Conservation (phyloP, 257 asterid genomes). For the Ligustrum vulgare region DNA sequence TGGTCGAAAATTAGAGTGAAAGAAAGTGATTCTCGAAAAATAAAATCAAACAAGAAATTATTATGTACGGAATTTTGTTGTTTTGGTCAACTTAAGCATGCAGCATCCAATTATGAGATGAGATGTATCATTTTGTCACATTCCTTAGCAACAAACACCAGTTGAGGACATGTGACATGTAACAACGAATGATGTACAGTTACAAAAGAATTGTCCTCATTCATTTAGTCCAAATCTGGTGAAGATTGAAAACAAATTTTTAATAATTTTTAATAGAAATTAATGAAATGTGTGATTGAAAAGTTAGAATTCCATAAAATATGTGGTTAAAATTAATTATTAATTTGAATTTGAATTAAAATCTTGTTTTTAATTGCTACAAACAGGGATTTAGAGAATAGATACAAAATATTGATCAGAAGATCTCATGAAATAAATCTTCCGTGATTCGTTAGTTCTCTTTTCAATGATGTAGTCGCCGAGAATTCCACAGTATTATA, state of each 20-base stretch:
- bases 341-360: too few relatives aligned
- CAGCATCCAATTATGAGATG: background rate
- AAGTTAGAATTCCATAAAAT: too few relatives aligned
- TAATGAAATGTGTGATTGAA: too few relatives aligned
- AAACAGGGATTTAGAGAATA: too few relatives aligned
- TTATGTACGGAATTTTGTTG: too few relatives aligned
- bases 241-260: too few relatives aligned
- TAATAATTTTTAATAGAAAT: too few relatives aligned
- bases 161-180: background rate
- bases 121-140: background rate
- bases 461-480: background rate
- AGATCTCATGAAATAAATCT: background rate
- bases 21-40: too few relatives aligned
- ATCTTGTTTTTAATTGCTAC: too few relatives aligned
- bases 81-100: background rate
- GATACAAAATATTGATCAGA: background rate
- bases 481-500: background rate
- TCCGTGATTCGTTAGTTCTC: background rate
- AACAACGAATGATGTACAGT: background rate
- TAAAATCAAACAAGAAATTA: too few relatives aligned
- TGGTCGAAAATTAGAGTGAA: too few relatives aligned
- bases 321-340: too few relatives aligned
- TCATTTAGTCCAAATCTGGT: background rate
- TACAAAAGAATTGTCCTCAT: background rate
- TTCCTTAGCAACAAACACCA: constrained; percentile 5